These are phyloP conservation scores for grape (Vitis vinifera) DNA, from an alignment of 164 flowering plant species.

Conservation along the genomic window ASM3070453v1 NC_081806.1:3319501-3320000, in stretches of 20 bases:
- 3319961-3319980: not conserved
- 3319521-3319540: too few relatives aligned
- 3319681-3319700: conserved; percentile 39
- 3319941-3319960: conserved; percentile 43
- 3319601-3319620: conserved; percentile 19
- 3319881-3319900: conserved; percentile 56
- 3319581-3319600: not conserved
- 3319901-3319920: conserved; percentile 73
- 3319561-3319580: too few relatives aligned
- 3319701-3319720: conserved; percentile 37
- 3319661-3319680: conserved; percentile 38
- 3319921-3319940: conserved; percentile 52
- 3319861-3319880: conserved; percentile 68
- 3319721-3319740: conserved; percentile 33
- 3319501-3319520: too few relatives aligned
- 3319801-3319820: not conserved
- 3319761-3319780: conserved; percentile 32
- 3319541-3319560: too few relatives aligned
- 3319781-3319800: conserved; percentile 35
- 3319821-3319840: not conserved
- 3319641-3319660: conserved; percentile 39
- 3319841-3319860: not conserved
- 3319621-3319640: conserved; percentile 26
- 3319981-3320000: not conserved
- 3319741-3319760: conserved; percentile 34